Percentiles rank a stretch among this genome's conserved stretches.
phyloP scores from a whole-genome alignment of 2,329 filamentous ascomycete species.

The Xylaria hypoxylon region DNA sequence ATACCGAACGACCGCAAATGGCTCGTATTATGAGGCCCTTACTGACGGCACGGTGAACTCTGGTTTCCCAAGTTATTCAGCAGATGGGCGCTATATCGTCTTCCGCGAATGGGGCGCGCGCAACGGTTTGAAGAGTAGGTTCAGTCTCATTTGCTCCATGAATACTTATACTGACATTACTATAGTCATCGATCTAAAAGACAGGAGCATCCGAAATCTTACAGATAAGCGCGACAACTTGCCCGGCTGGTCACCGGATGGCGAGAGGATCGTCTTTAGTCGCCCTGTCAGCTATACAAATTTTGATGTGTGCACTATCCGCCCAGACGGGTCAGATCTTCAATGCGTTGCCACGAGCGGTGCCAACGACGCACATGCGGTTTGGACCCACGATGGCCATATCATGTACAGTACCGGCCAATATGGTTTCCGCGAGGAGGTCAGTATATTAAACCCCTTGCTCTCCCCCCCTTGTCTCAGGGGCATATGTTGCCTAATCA shows the following conservation, averaged over 20 bases:
- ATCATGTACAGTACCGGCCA: constrained; percentile 57
- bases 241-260: constrained; percentile 55
- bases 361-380: constrained; percentile 58
- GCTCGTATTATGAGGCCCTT: constrained; percentile 46
- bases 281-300: constrained; percentile 15
- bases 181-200: constrained; percentile 47
- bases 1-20: constrained; percentile 26
- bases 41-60: constrained; percentile 52
- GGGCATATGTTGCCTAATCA: background rate
- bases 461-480: too few species aligned
- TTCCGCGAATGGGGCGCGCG: constrained; percentile 48
- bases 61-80: constrained; percentile 56
- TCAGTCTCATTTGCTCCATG: background rate
- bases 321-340: constrained; percentile 55
- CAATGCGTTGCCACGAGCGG: constrained; percentile 50
- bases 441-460: constrained; percentile 9
- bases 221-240: constrained; percentile 56
- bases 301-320: constrained; percentile 57
- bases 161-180: background rate
- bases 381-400: constrained; percentile 56
- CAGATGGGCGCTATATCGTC: constrained; percentile 53
- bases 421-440: constrained; percentile 59
- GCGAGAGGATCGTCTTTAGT: constrained; percentile 40
- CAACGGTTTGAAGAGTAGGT: constrained; percentile 46
- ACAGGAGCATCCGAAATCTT: constrained; percentile 44